A percentile compares a stretch with the other conserved stretches of the same genome.
Evolutionary conservation across 2,329 filamentous ascomycete genomes (phyloP).

Genomic region (Penicillium freii): DNA sequence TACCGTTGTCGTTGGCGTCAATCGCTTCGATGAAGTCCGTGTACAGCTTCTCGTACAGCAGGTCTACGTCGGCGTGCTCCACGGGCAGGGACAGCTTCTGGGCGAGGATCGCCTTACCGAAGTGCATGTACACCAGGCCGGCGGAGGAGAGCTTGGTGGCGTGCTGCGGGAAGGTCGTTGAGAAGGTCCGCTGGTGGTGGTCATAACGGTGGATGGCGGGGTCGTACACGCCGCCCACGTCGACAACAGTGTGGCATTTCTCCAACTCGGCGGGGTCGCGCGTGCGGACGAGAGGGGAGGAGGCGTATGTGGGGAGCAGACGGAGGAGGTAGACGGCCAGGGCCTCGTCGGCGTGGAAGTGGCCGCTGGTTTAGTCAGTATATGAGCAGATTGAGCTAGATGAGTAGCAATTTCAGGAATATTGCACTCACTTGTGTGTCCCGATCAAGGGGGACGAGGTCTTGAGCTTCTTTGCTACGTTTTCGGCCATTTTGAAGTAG

Average conservation of each 20-base stretch:
- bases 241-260: slow-evolving; percentile 90
- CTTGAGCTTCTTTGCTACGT: slow-evolving; percentile 79
- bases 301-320: slow-evolving; percentile 74
- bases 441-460: slow-evolving; percentile 72
- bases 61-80: slow-evolving; percentile 64
- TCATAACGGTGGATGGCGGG: slow-evolving; percentile 76
- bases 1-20: slow-evolving; percentile 96
- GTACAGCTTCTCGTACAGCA: slow-evolving; percentile 88
- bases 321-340: slow-evolving; percentile 95
- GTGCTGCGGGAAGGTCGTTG: slow-evolving; percentile 77
- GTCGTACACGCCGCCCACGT: slow-evolving; percentile 96
- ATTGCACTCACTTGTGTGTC: slow-evolving; percentile 70
- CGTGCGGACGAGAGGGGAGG: slow-evolving; percentile 75
- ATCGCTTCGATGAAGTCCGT: slow-evolving; percentile 91
- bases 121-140: slow-evolving; percentile 93
- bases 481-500: slow-evolving; percentile 63
- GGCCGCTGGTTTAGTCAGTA: slow-evolving; percentile 56
- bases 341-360: slow-evolving; percentile 98
- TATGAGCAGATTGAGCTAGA: neutral
- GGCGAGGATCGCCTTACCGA: slow-evolving; percentile 79
- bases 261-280: slow-evolving; percentile 76
- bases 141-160: slow-evolving; percentile 89
- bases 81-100: slow-evolving; percentile 59
- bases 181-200: slow-evolving; percentile 94
- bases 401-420: neutral